Base-by-base conservation (phyloP, 768 basidiomycete genomes). In the Obba rivulosa region DNA sequence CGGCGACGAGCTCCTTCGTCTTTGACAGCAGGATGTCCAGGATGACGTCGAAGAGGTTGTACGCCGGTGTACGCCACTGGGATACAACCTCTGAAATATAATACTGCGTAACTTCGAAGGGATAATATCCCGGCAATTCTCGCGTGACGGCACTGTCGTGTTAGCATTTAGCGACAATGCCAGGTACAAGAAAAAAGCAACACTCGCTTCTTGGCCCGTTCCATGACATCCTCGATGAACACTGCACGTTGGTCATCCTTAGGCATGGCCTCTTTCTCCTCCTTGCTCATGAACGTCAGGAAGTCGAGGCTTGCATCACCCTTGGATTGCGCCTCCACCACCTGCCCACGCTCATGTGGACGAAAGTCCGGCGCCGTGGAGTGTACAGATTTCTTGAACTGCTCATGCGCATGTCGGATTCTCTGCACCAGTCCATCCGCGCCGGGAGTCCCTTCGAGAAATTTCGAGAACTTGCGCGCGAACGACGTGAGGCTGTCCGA, bases 61-160 rank as follows among this genome's bases (percentile, higher is more conserved):
- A 20, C 5, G 61, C 52, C 0, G 65, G 59, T 1, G 8, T 20
- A 9, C 45, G 36, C 61, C 63, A 64, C 8, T 17, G 5, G 13
- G 39, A 0, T 18, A 61, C 51, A 13, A 58, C 42, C 3, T 38
- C n/a, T 1, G 20, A 13, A 17, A 67, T 61, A 36, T 54, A 57
- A 10, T 54, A 35, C 35, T 55, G 46, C 23, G 50, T 63, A 17
- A 65, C 58, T 8, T 56, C 40, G 34, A 79, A 87, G 0, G 83
- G 83, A 47, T 77, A 81, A 47, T 75, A 73, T 2, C 76, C 80
- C 0, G 83, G 85, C 0, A 87, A 72, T 57, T 88, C 84, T 3
- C 85, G 78, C 0, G 84, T 82, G 4, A 80, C 71, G 2, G 86
- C 78, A 18, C 87, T 89, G 48, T 87, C 46, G 17, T 37, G 24